Percentiles rank a stretch among this genome's conserved stretches.
Evolutionary conservation across 2,329 filamentous ascomycete genomes (phyloP).

Genomic region (Colletotrichum tanaceti): DNA sequence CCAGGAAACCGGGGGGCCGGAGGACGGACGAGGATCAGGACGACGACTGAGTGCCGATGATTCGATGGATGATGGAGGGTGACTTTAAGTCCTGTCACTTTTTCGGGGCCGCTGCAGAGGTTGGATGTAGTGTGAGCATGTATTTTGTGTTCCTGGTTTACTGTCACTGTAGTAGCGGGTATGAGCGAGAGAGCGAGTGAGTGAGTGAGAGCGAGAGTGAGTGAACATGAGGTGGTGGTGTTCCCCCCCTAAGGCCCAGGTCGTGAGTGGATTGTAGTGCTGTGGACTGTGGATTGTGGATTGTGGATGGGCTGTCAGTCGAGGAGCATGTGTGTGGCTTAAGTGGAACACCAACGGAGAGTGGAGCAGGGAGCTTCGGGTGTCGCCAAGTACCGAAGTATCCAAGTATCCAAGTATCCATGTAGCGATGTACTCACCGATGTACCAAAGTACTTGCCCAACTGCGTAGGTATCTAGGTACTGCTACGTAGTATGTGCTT

Average conservation of each 20-base stretch:
- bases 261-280: background rate
- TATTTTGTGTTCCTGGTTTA: no score
- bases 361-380: background rate
- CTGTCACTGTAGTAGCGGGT: background rate
- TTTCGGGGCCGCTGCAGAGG: background rate
- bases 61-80: background rate
- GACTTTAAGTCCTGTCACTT: slow-evolving; percentile 1
- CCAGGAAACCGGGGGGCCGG: slow-evolving; percentile 8
- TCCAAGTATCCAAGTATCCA: background rate
- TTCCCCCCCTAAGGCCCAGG: background rate
- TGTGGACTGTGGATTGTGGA: slow-evolving; percentile 12
- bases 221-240: background rate
- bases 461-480: no score
- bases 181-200: background rate
- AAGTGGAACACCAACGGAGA: background rate
- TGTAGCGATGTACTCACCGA: background rate
- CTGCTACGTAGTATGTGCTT: no score
- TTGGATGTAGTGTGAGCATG: no score
- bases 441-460: background rate
- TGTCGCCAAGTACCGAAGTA: background rate
- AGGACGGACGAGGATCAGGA: slow-evolving; percentile 6
- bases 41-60: background rate
- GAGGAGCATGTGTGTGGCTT: slow-evolving; percentile 3
- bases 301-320: slow-evolving; percentile 10
- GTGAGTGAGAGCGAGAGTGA: background rate